Base-by-base conservation (phyloP, 2,329 filamentous ascomycete genomes). In the Trichoderma arundinaceum region DNA sequence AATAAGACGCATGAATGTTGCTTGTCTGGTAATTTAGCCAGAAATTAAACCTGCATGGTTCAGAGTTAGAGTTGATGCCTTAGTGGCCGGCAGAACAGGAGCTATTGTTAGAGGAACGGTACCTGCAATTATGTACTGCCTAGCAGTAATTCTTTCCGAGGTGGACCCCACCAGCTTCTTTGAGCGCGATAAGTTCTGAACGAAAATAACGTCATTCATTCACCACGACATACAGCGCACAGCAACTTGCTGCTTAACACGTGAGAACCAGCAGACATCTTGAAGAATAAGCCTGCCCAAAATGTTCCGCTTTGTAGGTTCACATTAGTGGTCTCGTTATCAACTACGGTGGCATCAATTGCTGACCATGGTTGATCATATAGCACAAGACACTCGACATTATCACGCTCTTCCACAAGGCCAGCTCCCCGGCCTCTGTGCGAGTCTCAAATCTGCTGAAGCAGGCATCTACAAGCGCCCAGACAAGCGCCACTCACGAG, bases 331-430 rank as follows among this genome's bases (percentile, higher is more conserved):
- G 15, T 9, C 43, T 19, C 15, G 54, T 6, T 12, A 38, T n/a
- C 19, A 2, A 9, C 15, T 4, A 22, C 2, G 4, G 15, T 3
- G 33, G 38, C 12, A 62, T 17, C 28, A 19, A 32, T 32, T 13
- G 41, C 59, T 62, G 12, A 62, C 59, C 10, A n/a, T 10, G n/a
- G n/a, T 17, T n/a, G 15, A 22, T 19, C 10, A 12, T 35, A 32
- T 32, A 62, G 64, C 86, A 84, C 80, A 94, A 92, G 84, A 86
- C 90, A 71, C 86, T 92, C 78, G 94, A 98, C 82, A 92, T 96
- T 71, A 88, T 98, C 76, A 98, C 94, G 68, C 89, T 99, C 83
- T 99, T 98, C 84, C 94, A 97, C 86, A 91, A 92, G 78, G 87
- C 94, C 66, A 85, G 84, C 72, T 86, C 86, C 62, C 86, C 90